Percentiles rank a stretch among this genome's conserved stretches.
phyloP scores from a whole-genome alignment of 2,329 filamentous ascomycete genomes.

The Fusarium penzigii region DNA sequence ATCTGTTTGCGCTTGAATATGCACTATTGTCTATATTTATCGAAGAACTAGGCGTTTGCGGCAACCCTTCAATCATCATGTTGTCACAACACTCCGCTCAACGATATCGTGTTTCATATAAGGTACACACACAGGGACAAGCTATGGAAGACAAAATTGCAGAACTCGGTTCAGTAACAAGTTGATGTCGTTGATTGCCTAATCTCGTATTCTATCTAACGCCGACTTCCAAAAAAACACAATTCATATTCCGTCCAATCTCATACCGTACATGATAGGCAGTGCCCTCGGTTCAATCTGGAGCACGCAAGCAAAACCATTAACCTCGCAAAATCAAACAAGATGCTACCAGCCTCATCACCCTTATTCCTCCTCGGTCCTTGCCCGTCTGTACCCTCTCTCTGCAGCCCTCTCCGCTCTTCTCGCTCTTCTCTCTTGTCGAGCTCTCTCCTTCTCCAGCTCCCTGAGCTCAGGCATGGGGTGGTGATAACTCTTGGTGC shows the following conservation, averaged over 20 bases:
- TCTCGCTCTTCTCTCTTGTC: slow-evolving; percentile 38
- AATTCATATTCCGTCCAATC: background rate
- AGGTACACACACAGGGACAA: no score
- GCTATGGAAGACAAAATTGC: no score
- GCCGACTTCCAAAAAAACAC: background rate
- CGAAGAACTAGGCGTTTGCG: no score
- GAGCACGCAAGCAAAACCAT: background rate
- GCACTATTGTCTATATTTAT: no score
- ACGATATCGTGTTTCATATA: no score
- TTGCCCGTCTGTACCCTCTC: slow-evolving; percentile 35
- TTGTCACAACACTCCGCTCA: no score
- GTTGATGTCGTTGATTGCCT: background rate
- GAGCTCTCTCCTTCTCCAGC: slow-evolving; percentile 33
- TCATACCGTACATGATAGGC: background rate
- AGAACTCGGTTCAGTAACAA: no score
- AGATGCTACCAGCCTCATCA: slow-evolving; percentile 1
- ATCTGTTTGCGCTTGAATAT: no score
- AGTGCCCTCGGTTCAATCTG: background rate
- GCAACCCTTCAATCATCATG: no score
- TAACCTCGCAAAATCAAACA: background rate
- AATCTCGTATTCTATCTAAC: background rate
- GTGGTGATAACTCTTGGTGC: slow-evolving; percentile 60
- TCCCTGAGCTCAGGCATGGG: slow-evolving; percentile 53
- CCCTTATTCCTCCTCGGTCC: slow-evolving; percentile 32
- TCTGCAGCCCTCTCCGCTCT: slow-evolving; percentile 24